phyloP scores from a whole-genome alignment of 2,329 filamentous ascomycete species.

The Talaromyces sp. region DNA sequence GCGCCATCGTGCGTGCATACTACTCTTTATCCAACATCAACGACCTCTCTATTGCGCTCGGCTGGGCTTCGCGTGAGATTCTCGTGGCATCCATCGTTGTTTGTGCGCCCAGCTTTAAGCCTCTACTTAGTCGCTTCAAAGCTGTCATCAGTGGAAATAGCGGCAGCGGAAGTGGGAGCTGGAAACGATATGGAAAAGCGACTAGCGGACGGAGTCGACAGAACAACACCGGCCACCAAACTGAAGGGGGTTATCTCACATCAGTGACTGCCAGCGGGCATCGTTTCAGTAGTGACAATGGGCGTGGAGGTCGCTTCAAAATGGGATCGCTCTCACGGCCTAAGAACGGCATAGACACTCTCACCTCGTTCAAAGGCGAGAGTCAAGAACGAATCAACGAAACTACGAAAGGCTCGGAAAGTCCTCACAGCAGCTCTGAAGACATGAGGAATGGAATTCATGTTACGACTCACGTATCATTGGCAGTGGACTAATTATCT shows the following conservation, averaged over 20 bases:
- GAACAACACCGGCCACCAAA: neutral
- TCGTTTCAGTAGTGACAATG: neutral
- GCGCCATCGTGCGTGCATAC: slow-evolving; percentile 17
- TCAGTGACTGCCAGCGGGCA: neutral
- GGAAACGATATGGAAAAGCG: neutral
- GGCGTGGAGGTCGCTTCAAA: neutral
- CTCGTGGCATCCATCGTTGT: slow-evolving; percentile 17
- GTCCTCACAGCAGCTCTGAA: neutral
- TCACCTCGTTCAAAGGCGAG: neutral
- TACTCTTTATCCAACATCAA: slow-evolving; percentile 18
- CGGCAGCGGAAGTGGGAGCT: neutral
- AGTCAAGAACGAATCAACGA: neutral
- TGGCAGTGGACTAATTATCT: neutral
- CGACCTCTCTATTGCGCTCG: slow-evolving; percentile 13
- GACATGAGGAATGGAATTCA: neutral
- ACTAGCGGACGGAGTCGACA: neutral
- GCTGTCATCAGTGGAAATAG: neutral
- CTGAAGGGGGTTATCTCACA: neutral
- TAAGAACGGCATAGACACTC: neutral
- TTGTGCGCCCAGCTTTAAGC: slow-evolving; percentile 17
- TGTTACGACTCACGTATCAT: neutral
- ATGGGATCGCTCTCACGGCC: neutral
- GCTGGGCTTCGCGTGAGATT: slow-evolving; percentile 17
- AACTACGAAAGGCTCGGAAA: neutral
- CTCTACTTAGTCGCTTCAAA: slow-evolving; percentile 6